phyloP scores from a whole-genome alignment of 163 green algal genomes.

The Scenedesmus sp. region DNA sequence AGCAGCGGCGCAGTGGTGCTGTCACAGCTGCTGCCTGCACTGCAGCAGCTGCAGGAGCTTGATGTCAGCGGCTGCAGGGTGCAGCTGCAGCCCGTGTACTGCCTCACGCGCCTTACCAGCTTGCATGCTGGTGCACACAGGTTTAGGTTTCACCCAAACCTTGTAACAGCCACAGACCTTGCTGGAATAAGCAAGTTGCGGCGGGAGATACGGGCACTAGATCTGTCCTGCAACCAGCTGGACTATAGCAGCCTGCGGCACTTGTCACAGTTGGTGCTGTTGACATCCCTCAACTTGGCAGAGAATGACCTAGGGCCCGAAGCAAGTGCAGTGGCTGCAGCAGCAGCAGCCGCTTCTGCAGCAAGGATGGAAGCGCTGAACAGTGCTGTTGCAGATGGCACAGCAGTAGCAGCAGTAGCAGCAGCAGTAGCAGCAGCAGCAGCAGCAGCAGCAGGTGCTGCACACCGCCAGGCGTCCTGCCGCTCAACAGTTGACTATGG shows the following conservation, averaged over 20 bases:
- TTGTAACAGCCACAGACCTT: background rate
- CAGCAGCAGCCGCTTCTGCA: too few relatives aligned
- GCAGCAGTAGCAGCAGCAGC: background rate
- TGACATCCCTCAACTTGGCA: background rate
- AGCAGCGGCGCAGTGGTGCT: background rate
- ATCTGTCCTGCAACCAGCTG: background rate
- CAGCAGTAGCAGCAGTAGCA: background rate
- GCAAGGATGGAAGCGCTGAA: too few relatives aligned
- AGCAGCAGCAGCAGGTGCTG: background rate
- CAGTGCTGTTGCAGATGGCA: too few relatives aligned
- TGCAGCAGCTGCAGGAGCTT: background rate
- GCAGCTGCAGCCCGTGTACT: background rate
- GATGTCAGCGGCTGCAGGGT: background rate
- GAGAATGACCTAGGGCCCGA: background rate
- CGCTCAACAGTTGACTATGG: too few relatives aligned
- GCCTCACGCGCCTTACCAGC: background rate
- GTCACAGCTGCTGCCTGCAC: background rate
- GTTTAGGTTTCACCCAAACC: background rate
- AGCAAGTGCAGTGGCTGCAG: background rate
- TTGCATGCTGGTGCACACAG: background rate
- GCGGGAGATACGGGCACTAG: background rate
- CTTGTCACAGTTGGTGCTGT: background rate
- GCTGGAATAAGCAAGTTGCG: background rate
- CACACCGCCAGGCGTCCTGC: background rate
- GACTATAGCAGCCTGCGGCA: background rate